These are phyloP conservation scores for Coffea canephora DNA, from an alignment of 257 asterid species.

Conservation along the genomic window DNA sequence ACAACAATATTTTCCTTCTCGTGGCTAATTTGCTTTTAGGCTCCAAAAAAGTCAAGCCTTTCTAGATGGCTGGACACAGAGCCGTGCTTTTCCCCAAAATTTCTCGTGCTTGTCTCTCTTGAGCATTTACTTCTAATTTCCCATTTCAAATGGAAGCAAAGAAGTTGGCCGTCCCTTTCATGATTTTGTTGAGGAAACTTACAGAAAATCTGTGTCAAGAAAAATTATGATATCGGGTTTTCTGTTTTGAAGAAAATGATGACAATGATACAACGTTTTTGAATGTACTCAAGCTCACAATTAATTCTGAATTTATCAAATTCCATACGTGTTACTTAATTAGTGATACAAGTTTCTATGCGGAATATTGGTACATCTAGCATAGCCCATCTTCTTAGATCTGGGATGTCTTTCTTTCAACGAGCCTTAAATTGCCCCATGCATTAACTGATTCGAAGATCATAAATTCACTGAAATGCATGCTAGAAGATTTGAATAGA, in stretches of 20 bases:
- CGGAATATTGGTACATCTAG: neutral
- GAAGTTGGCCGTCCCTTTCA: conserved; percentile 15
- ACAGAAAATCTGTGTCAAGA: neutral
- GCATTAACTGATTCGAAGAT: neutral
- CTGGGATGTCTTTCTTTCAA: neutral
- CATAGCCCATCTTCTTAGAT: neutral
- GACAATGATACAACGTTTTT: neutral
- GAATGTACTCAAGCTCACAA: too few species aligned
- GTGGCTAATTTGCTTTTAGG: neutral
- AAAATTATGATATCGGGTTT: neutral
- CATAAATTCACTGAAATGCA: neutral
- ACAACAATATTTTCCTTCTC: neutral
- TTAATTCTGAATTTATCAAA: neutral
- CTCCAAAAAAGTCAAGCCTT: conserved; percentile 44
- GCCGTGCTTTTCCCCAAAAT: conserved; percentile 26
- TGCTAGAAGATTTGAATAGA: neutral
- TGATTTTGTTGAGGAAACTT: neutral
- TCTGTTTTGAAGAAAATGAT: neutral
- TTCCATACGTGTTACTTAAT: neutral
- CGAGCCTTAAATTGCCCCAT: neutral
- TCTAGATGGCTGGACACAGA: conserved; percentile 48
- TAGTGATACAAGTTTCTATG: neutral
- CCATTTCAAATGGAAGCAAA: conserved; percentile 23
- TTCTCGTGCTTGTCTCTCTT: conserved; percentile 34
- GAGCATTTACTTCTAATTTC: conserved; percentile 16